These are phyloP conservation scores for Talaromyces sp. DNA, from an alignment of 2,329 filamentous ascomycete genomes.

Conservation along the genomic window DNA sequence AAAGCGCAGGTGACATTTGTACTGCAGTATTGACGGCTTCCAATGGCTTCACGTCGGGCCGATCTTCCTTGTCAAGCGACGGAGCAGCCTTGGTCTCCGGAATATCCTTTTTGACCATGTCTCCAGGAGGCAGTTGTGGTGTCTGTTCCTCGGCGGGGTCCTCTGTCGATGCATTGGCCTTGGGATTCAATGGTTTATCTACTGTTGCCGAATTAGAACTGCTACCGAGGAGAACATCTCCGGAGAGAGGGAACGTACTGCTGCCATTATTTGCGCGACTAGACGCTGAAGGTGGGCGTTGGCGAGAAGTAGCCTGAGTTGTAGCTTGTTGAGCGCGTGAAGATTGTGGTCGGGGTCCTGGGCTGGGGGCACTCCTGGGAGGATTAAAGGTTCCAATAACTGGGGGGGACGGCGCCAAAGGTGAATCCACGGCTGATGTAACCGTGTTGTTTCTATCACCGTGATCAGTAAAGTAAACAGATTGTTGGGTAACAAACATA, in stretches of 20 bases:
- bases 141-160: conserved; percentile 29
- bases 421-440: conserved; percentile 57
- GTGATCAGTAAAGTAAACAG: neutral
- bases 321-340: conserved; percentile 74
- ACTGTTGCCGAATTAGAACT: conserved; percentile 23
- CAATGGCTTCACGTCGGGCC: conserved; percentile 28
- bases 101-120: conserved; percentile 21
- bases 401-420: conserved; percentile 71
- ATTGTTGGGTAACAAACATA: conserved; percentile 41
- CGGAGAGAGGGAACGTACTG: conserved; percentile 34
- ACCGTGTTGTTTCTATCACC: conserved; percentile 45
- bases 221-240: conserved; percentile 29
- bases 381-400: conserved; percentile 61
- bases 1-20: conserved; percentile 16
- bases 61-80: conserved; percentile 35
- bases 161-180: conserved; percentile 54
- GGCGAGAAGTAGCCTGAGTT: conserved; percentile 55
- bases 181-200: conserved; percentile 49
- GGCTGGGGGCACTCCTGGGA: conserved; percentile 60
- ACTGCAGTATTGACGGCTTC: conserved; percentile 36
- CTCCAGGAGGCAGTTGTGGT: conserved; percentile 34
- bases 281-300: conserved; percentile 59
- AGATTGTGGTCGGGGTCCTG: conserved; percentile 61
- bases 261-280: conserved; percentile 57
- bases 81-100: conserved; percentile 22